A percentile compares a stretch with the other conserved stretches of the same genome.
These are phyloP conservation scores for Fusarium globosum DNA, from an alignment of 2,329 filamentous ascomycete species.

Conservation along the genomic window DNA sequence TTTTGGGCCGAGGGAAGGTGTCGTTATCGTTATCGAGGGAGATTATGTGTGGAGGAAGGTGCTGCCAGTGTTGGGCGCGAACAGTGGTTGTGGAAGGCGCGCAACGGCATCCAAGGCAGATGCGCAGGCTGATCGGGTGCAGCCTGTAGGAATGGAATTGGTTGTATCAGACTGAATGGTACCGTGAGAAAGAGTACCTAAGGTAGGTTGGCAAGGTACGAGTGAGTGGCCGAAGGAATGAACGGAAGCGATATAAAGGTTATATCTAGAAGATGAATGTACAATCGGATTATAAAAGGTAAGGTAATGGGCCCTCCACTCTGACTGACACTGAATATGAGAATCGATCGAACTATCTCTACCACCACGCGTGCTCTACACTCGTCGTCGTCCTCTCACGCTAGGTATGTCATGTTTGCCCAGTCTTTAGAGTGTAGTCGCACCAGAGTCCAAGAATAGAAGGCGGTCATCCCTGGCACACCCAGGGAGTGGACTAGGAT, in stretches of 20 bases:
- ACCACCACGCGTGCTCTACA: conserved; percentile 29
- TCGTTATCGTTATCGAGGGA: conserved; percentile 3
- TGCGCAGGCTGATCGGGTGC: conserved; percentile 29
- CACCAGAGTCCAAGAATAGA: conserved; percentile 21
- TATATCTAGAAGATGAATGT: neutral
- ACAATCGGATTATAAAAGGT: neutral
- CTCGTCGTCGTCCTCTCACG: conserved; percentile 28
- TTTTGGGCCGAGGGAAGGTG: conserved; percentile 1
- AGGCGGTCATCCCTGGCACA: conserved; percentile 42
- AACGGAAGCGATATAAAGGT: neutral
- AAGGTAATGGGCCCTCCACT: neutral
- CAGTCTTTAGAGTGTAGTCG: conserved; percentile 19
- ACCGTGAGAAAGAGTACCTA: neutral
- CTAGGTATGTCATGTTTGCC: conserved; percentile 42
- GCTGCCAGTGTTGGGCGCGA: conserved; percentile 26
- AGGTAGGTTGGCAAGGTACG: neutral
- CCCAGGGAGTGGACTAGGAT: neutral
- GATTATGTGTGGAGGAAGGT: conserved; percentile 12
- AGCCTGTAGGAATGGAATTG: conserved; percentile 24
- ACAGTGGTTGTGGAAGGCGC: conserved; percentile 32
- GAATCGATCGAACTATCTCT: conserved; percentile 18
- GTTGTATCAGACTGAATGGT: neutral
- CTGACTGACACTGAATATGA: neutral
- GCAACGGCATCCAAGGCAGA: conserved; percentile 46
- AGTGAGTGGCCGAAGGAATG: conserved; percentile 1